Evolutionary conservation across 371 early-diverging fungal genomes (phyloP), one percentile per base, ranked within the genome.

Genomic region (Zychaea mexicana): DNA sequence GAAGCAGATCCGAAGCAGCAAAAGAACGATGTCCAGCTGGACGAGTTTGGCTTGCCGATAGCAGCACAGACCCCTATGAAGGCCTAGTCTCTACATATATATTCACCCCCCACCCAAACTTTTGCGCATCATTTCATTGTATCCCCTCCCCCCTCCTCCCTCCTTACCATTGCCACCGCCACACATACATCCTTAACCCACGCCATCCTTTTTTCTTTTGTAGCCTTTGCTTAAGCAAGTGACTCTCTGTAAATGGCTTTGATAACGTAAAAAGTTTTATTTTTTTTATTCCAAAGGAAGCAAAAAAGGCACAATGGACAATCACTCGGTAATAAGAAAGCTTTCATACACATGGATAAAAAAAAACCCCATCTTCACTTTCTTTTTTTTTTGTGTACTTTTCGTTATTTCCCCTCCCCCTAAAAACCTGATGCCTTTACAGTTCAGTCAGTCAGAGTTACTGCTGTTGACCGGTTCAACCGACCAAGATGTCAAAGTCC

Each of bases 1-100:
- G 81, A 85, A 33, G 73, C 84, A 26, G 79, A 87, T 27, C 74
- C 82, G 33, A 39, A 47, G 38, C 24, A 55, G 27, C 54, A 66
- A 56, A 61, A 71, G 19, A 60, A 74, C 9, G 73, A 77, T 39
- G 78, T 78, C 9, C 71, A 74, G 54, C 47, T 86, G 74, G 86
- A 86, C 60, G 86, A 86, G 59, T 86, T 84, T 76, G 86, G 86
- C 33, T 64, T 86, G 33, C 84, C 84, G 17, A 61, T 82, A 19
- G 71, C 76, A 21, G 79, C 82, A 27, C 74, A 82, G 47, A 42
- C 74, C 8, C 82, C 82, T 9, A 75, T 81, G 82, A 81, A 81
- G 60, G 82, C 82, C 55, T 72, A 71, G 66, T 31, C 7, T 12
- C 10, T 30, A 54, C 27, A 55, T 54, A 9, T 47, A 22, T 24